These are phyloP conservation scores for Rhizophagus sp. DNA, from an alignment of 192 early-diverging fungal genomes.

Conservation along the genomic window DNA sequence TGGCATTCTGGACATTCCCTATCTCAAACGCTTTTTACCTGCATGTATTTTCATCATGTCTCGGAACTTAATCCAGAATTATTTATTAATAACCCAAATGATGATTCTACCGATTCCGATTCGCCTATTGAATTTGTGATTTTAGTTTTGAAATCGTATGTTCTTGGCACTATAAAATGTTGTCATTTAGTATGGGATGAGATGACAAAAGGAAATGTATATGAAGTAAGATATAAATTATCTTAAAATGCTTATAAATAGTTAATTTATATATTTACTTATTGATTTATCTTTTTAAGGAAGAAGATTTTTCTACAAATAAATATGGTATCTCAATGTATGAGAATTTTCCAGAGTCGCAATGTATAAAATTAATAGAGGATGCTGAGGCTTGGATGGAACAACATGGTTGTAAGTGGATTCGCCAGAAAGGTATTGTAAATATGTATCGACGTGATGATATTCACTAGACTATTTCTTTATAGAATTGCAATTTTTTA, in stretches of 20 bases:
- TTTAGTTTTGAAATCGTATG: constrained; percentile 47
- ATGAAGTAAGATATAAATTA: constrained; percentile 39
- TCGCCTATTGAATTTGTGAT: constrained; percentile 40
- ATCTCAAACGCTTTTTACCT: constrained; percentile 60
- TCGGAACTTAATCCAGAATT: constrained; percentile 37
- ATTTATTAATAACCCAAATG: background rate
- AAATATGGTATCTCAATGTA: constrained; percentile 51
- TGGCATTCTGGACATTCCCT: constrained; percentile 63
- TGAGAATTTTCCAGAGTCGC: constrained; percentile 42
- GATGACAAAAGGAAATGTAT: constrained; percentile 58
- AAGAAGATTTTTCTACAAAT: constrained; percentile 64
- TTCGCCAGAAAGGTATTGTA: constrained; percentile 24
- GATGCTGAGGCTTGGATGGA: constrained; percentile 44
- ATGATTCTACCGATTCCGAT: background rate
- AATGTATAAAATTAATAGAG: constrained; percentile 39
- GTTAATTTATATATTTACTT: background rate
- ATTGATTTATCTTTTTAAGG: constrained; percentile 30
- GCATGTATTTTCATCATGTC: constrained; percentile 52
- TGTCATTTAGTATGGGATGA: constrained; percentile 55
- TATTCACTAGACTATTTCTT: too few relatives aligned
- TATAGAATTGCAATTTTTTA: background rate
- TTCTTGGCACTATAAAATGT: constrained; percentile 50
- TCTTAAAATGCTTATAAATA: background rate
- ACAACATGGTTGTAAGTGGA: constrained; percentile 36
- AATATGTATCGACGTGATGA: background rate